Conservation (phyloP, 2,329 filamentous ascomycete genomes). For the Dendryphion nanum region DNA sequence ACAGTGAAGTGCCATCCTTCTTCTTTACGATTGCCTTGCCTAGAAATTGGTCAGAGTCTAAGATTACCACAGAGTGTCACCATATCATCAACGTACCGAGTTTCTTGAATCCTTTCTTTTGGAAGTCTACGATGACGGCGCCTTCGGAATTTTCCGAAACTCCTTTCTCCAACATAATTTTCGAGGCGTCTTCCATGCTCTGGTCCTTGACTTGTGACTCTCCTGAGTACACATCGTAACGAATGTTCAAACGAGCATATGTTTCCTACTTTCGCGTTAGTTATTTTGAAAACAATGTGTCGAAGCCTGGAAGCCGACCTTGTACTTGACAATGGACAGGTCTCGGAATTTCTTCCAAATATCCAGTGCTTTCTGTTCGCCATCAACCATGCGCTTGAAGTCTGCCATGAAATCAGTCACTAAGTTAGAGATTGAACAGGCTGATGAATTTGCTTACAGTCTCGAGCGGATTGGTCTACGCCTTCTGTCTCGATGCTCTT, state of each 20-base stretch:
- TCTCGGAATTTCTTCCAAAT: slow-evolving; percentile 65
- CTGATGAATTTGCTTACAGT: slow-evolving; percentile 46
- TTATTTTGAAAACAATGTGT: too few relatives aligned
- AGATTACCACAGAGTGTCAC: too few relatives aligned
- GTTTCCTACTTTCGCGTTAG: too few relatives aligned
- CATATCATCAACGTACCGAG: slow-evolving; percentile 43
- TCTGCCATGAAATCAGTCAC: too few relatives aligned
- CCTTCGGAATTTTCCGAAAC: slow-evolving; percentile 65
- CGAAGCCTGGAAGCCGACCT: too few relatives aligned
- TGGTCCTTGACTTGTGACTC: slow-evolving; percentile 66
- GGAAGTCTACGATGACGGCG: slow-evolving; percentile 67
- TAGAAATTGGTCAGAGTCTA: too few relatives aligned
- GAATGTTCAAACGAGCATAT: slow-evolving; percentile 65
- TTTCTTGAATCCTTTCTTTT: slow-evolving; percentile 67
- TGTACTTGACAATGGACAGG: slow-evolving; percentile 63
- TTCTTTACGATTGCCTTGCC: slow-evolving; percentile 64
- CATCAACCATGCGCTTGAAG: slow-evolving; percentile 68
- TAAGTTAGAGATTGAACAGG: slow-evolving; percentile 67
- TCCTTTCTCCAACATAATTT: slow-evolving; percentile 57
- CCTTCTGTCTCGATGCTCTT: slow-evolving; percentile 38
- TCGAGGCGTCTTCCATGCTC: slow-evolving; percentile 61
- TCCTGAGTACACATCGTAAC: slow-evolving; percentile 66
- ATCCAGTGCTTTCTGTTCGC: slow-evolving; percentile 57
- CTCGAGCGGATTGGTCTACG: slow-evolving; percentile 72
- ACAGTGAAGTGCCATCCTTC: slow-evolving; percentile 66